Evolutionary conservation across 2,329 filamentous ascomycete genomes (phyloP).

Genomic region (Paraphaeosphaeria minitans): DNA sequence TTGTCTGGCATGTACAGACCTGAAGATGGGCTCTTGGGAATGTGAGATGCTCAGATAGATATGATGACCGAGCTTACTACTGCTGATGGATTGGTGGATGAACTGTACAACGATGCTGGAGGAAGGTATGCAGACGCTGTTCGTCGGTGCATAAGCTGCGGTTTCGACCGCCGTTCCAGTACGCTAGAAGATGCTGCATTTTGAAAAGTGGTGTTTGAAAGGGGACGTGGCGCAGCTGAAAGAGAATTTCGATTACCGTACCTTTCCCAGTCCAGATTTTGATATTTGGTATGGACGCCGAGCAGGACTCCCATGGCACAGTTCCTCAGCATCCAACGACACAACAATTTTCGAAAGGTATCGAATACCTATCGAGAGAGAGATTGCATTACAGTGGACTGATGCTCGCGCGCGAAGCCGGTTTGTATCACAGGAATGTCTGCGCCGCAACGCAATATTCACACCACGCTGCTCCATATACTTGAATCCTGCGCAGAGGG

Average conservation of each 20-base stretch:
- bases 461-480: not conserved
- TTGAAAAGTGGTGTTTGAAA: conserved; percentile 36
- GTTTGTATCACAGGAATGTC: not conserved
- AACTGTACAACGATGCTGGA: conserved; percentile 35
- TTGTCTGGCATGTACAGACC: conserved; percentile 23
- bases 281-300: not conserved
- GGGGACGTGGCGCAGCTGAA: conserved; percentile 37
- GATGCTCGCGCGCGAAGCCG: not conserved
- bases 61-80: conserved; percentile 28
- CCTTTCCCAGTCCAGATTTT: conserved; percentile 5
- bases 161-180: conserved; percentile 31
- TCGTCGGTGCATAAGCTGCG: conserved; percentile 38
- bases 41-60: conserved; percentile 15
- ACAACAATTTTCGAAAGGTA: too few species aligned
- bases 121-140: conserved; percentile 39
- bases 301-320: too few species aligned
- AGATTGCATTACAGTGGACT: not conserved
- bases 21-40: conserved; percentile 14
- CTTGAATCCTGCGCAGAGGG: not conserved
- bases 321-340: too few species aligned
- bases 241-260: conserved; percentile 33
- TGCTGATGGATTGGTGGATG: conserved; percentile 31
- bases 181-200: conserved; percentile 36
- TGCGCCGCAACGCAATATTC: not conserved
- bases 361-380: too few species aligned